Evolutionary conservation across 345 rosid species (phyloP), one percentile per base, ranked within the genome.

Genomic region (Microcos paniculata): DNA sequence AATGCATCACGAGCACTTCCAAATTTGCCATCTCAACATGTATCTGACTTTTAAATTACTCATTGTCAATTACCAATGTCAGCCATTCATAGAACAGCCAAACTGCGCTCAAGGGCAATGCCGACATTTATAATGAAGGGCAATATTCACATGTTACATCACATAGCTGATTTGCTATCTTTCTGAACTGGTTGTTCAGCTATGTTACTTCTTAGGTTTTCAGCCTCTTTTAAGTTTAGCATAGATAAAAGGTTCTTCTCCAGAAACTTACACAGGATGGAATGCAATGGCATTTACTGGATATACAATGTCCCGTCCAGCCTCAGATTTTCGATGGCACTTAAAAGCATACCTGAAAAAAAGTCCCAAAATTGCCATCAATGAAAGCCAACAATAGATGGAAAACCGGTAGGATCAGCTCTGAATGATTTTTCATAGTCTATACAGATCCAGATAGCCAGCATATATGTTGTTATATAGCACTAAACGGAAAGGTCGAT

Each of bases 281-380:
- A 92, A 94, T 28, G 97, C 99, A 64, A 96, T 91, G 73, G 98
- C 93, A 83, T 94, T 96, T 55, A 94, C 98, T 49, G 98, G 97
- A 87, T 92, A 90, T 62, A 94, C 97, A 67, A 96, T 89, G 86
- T 94, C 99, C 75, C 90, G 85, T 82, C 98, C 99, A 57, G 97
- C 98, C 88, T 94, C 98, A 35, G 98, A 88, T 85, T 96, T 94
- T 62, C 99, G 87, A 81, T 96, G 99, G 74, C 99, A 94, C 86
- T 96, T 96, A 77, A 96, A 96, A 56, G 99, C 99, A 86, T 96
- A 94, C 75, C 99, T 96, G 89, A 82, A 77, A 19, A 77, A 19
- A 69, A 55, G 75, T 48, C 53, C 72, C 53, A 76, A 40, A 65
- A 43, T 43, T 30, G 45, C 40, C 46, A 40, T 73, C 45, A 73